Base-by-base conservation (phyloP, 768 basidiomycete genomes). In the Melanogaster broomeanus region DNA sequence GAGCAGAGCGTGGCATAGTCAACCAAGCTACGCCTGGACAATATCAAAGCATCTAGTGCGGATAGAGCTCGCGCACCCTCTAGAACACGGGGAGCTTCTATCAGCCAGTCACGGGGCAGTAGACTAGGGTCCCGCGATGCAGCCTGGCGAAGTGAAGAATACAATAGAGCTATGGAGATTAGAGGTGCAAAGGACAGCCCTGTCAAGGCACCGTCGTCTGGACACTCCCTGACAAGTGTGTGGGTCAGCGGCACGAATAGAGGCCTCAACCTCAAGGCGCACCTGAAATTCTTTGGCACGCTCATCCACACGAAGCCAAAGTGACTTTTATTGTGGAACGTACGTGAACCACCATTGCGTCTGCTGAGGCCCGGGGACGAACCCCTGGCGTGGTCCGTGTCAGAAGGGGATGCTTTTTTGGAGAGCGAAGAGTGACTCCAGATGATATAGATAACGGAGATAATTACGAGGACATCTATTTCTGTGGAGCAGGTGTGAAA, bases 221-320 rank as follows among this genome's bases (percentile, higher is more conserved):
- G 70, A 42, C 86, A 88, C 49, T 89, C 83, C 64, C 93, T 93
- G 54, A 57, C 35, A 45, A 48, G 56, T 51, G 42, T 56, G 42
- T 19, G 30, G 18, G 44, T 58, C 21, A 67, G 51, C n/a, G 48
- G 48, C 10, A 31, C 37, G 37, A 16, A 46, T 1, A 46, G 13
- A 45, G 41, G 40, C 18, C 25, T 25, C 27, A 25, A n/a, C 25
- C 39, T 31, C 28, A 38, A 44, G 35, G 61, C 72, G 37, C 56
- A 87, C 89, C 90, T 77, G 63, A 90, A 93, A 62, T 93, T 91
- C 68, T 91, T 90, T 0, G 88, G 87, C 5, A 91, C 89, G 15
- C 90, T 88, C 91, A 93, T 93, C 90, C 90, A 93, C 22, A 93
- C 78, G 62, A 84, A 88, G 30, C 85, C 84, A 49, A 84, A 82